A percentile compares a stretch with the other conserved stretches of the same genome.
phyloP scores from a whole-genome alignment of 768 basidiomycete species.

The Porphyrellus cyaneotinctus region DNA sequence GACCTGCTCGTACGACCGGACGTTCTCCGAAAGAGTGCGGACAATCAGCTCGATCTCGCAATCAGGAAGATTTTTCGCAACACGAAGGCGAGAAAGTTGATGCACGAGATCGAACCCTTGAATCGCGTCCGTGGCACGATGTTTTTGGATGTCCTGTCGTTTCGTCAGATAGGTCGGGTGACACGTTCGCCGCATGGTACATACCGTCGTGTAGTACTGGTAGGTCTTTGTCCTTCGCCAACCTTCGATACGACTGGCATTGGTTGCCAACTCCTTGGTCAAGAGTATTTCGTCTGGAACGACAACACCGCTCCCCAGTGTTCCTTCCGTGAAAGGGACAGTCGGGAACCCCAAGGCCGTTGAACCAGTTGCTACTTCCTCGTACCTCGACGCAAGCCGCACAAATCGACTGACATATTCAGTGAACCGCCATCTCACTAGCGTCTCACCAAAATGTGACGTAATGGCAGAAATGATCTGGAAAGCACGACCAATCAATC shows the following conservation, averaged over 20 bases:
- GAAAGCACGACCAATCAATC: not conserved
- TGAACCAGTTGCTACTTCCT: constrained; percentile 69
- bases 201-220: constrained; percentile 63
- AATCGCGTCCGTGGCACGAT: constrained; percentile 53
- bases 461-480: constrained; percentile 79
- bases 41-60: constrained; percentile 73
- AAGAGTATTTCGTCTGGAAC: constrained; percentile 70
- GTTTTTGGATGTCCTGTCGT: constrained; percentile 63
- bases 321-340: constrained; percentile 40
- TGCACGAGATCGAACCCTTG: constrained; percentile 81
- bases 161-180: constrained; percentile 7
- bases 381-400: constrained; percentile 84
- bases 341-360: constrained; percentile 77
- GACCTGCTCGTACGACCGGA: constrained; percentile 82
- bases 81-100: constrained; percentile 78
- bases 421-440: constrained; percentile 83
- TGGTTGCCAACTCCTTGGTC: constrained; percentile 65
- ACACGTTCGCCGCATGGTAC: constrained; percentile 19
- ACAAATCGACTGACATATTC: constrained; percentile 89
- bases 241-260: constrained; percentile 85
- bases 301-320: constrained; percentile 76
- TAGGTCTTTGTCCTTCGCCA: constrained; percentile 88
- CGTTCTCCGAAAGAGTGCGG: constrained; percentile 63
- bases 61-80: constrained; percentile 67
- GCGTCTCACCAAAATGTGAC: constrained; percentile 87